Evolutionary conservation across 2,329 filamentous ascomycete species (phyloP).

Genomic region (Ophiostoma quercus): DNA sequence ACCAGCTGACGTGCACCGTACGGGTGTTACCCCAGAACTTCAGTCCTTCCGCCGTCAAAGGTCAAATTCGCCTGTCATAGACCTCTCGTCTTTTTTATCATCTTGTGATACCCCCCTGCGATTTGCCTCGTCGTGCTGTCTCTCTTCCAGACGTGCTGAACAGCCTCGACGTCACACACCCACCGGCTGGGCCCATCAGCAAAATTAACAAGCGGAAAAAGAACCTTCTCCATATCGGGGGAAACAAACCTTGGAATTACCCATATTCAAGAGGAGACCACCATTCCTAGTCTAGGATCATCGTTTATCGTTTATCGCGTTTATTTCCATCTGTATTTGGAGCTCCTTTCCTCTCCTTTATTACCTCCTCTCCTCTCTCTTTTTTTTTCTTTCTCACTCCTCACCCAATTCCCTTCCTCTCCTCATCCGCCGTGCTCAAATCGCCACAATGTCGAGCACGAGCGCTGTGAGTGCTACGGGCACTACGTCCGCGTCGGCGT

Average conservation of each 20-base stretch:
- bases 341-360: not conserved
- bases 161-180: constrained; percentile 10
- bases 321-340: not conserved
- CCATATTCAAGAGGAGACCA: not conserved
- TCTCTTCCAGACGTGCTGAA: not conserved
- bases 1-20: constrained; percentile 9
- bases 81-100: not conserved
- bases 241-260: not conserved
- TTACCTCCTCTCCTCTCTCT: not conserved
- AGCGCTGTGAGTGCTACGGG: constrained; percentile 21
- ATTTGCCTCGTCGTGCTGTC: not conserved
- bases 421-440: not conserved
- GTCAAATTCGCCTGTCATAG: not conserved
- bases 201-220: constrained; percentile 7
- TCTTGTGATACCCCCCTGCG: constrained; percentile 1
- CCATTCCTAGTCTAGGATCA: not conserved
- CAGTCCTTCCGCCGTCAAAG: not conserved
- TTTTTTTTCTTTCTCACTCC: not conserved
- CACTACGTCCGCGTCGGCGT: constrained; percentile 20
- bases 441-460: constrained; percentile 23
- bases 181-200: constrained; percentile 4
- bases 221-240: constrained; percentile 1
- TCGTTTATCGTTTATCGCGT: not conserved
- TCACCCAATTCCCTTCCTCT: not conserved
- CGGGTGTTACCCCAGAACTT: not conserved